Conservation (phyloP, 2,329 filamentous ascomycete species). For the Decorospora gaudefroyi region DNA sequence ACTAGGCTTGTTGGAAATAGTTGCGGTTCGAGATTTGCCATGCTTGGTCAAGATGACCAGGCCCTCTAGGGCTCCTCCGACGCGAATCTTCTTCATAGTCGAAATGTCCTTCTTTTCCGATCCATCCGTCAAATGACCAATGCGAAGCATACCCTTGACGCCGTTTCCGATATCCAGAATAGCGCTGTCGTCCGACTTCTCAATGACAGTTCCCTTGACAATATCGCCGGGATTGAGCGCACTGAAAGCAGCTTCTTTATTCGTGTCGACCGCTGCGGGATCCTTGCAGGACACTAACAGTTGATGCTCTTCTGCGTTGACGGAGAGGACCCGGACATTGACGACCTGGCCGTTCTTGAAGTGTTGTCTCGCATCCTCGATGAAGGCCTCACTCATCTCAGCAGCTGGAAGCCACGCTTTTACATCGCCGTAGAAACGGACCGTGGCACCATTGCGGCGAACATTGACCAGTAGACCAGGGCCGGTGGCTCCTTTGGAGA, state of each 20-base stretch:
- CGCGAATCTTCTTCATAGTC: constrained; percentile 76
- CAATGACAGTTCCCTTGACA: constrained; percentile 70
- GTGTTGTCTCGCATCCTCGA: constrained; percentile 84
- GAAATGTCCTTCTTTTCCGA: constrained; percentile 76
- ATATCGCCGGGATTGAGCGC: constrained; percentile 73
- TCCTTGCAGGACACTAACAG: constrained; percentile 94
- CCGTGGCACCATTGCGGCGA: constrained; percentile 75
- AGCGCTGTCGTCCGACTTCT: constrained; percentile 51
- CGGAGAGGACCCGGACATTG: constrained; percentile 81
- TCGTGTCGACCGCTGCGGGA: constrained; percentile 75
- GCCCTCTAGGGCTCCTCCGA: constrained; percentile 80
- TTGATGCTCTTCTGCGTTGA: constrained; percentile 71
- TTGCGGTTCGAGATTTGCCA: constrained; percentile 73
- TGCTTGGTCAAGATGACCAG: constrained; percentile 88
- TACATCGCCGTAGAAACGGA: constrained; percentile 87
- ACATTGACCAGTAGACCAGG: constrained; percentile 88
- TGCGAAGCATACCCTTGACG: constrained; percentile 75
- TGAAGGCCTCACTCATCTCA: constrained; percentile 98
- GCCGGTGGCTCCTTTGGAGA: constrained; percentile 74
- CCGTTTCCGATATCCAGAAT: constrained; percentile 75
- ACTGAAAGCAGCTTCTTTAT: constrained; percentile 73
- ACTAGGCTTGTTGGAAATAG: constrained; percentile 80
- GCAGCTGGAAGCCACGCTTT: constrained; percentile 87
- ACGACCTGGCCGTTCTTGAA: constrained; percentile 91
- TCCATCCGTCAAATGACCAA: constrained; percentile 83